These are phyloP conservation scores for Rusavskia elegans DNA, from an alignment of 495 filamentous ascomycete genomes.

Conservation along the genomic window DNA sequence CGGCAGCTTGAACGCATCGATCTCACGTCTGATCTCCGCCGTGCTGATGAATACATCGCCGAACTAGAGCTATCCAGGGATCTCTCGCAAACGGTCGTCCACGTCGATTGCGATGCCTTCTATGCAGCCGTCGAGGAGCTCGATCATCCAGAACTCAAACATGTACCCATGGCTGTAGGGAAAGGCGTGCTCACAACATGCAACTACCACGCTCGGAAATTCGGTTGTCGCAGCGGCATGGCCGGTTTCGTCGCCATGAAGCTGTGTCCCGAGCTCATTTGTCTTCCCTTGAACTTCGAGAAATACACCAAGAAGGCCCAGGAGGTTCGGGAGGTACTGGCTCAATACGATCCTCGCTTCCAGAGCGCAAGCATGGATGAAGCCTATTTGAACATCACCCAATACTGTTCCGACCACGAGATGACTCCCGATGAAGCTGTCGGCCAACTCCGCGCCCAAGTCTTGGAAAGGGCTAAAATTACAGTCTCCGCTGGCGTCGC, in stretches of 20 bases:
- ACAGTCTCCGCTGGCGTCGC: slow-evolving; percentile 92
- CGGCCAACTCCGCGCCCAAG: slow-evolving; percentile 55
- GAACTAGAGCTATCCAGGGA: slow-evolving; percentile 68
- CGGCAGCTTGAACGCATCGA: slow-evolving; percentile 61
- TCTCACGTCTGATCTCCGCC: slow-evolving; percentile 50
- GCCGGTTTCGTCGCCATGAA: slow-evolving; percentile 89
- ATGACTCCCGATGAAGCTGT: slow-evolving; percentile 59
- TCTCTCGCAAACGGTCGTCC: slow-evolving; percentile 69
- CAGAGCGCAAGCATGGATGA: slow-evolving; percentile 92
- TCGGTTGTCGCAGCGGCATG: slow-evolving; percentile 87
- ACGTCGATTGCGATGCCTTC: slow-evolving; percentile 97
- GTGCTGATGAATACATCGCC: slow-evolving; percentile 67
- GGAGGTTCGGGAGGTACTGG: slow-evolving; percentile 71
- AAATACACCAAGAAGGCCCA: slow-evolving; percentile 86
- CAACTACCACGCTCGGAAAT: slow-evolving; percentile 85
- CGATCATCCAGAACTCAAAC: slow-evolving; percentile 73
- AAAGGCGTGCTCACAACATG: slow-evolving; percentile 86
- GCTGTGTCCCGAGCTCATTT: slow-evolving; percentile 77
- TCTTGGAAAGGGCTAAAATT: slow-evolving; percentile 63
- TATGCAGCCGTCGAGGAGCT: slow-evolving; percentile 92
- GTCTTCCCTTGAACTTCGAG: slow-evolving; percentile 67
- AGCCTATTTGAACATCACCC: slow-evolving; percentile 89
- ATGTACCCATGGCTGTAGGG: slow-evolving; percentile 86
- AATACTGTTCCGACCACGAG: slow-evolving; percentile 57
- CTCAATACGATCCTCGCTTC: slow-evolving; percentile 75